Percentiles rank a stretch among this genome's conserved stretches.
These are phyloP conservation scores for Phyllosticta capitalensis DNA, from an alignment of 2,329 filamentous ascomycete species.

Conservation along the genomic window DNA sequence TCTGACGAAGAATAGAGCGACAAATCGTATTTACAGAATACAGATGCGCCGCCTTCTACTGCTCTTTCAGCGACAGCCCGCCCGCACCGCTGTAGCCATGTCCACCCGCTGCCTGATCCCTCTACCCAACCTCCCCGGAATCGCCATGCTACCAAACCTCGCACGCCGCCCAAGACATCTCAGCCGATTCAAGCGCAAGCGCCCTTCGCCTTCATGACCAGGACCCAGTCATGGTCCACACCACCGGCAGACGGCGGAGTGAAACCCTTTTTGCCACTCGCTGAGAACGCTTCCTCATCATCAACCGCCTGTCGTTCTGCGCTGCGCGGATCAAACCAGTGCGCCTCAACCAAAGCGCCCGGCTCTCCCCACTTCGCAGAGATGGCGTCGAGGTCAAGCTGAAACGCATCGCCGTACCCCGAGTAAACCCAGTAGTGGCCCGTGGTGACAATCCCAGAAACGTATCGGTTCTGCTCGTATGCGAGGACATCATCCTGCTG, in stretches of 20 bases:
- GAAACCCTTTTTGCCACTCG: not conserved
- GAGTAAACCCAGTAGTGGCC: not conserved
- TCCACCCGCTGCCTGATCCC: too few species aligned
- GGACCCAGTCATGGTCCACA: slow-evolving; percentile 1
- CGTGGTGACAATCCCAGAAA: not conserved
- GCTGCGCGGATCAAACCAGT: not conserved
- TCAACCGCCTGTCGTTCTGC: not conserved
- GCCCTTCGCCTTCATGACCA: not conserved
- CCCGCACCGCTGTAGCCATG: too few species aligned
- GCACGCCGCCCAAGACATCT: too few species aligned
- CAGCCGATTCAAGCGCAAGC: too few species aligned
- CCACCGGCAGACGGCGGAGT: not conserved
- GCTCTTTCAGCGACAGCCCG: too few species aligned
- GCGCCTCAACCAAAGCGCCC: not conserved
- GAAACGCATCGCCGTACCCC: slow-evolving; percentile 1
- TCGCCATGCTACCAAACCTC: too few species aligned
- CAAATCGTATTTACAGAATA: too few species aligned
- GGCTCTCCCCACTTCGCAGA: not conserved
- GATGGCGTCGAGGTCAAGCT: not conserved
- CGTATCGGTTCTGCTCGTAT: not conserved
- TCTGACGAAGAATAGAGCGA: too few species aligned
- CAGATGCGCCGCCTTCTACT: too few species aligned
- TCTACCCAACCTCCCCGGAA: too few species aligned
- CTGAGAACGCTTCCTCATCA: not conserved
- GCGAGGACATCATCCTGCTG: not conserved